phyloP scores from a whole-genome alignment of 306 rosid species.

The Alnus glutinosa region DNA sequence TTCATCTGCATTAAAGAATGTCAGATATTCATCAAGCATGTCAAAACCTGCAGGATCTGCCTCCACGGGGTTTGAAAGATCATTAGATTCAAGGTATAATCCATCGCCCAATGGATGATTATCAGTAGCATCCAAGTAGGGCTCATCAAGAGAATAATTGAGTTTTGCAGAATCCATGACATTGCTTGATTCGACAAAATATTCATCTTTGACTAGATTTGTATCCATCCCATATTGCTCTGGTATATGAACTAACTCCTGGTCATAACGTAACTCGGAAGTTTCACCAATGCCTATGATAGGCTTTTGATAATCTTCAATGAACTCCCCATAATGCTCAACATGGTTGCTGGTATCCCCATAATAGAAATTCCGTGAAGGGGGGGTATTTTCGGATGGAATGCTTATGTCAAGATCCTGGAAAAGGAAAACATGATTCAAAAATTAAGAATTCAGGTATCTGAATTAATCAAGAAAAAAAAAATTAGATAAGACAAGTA shows the following conservation, averaged over 20 bases:
- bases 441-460: not conserved
- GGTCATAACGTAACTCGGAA: slow-evolving; percentile 30
- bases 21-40: slow-evolving; percentile 66
- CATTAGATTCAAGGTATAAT: slow-evolving; percentile 67
- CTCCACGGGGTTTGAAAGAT: slow-evolving; percentile 46
- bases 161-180: slow-evolving; percentile 28
- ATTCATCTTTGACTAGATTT: slow-evolving; percentile 42
- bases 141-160: slow-evolving; percentile 26
- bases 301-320: slow-evolving; percentile 45
- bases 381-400: slow-evolving; percentile 32
- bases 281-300: slow-evolving; percentile 30
- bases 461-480: not conserved
- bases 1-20: slow-evolving; percentile 50
- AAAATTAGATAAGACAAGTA: not conserved
- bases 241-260: slow-evolving; percentile 28
- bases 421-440: slow-evolving; percentile 5
- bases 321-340: slow-evolving; percentile 37
- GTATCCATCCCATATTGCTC: slow-evolving; percentile 34
- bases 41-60: slow-evolving; percentile 42
- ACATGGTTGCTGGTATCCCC: slow-evolving; percentile 69
- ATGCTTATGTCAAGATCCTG: slow-evolving; percentile 43
- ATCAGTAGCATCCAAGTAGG: slow-evolving; percentile 35
- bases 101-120: slow-evolving; percentile 38
- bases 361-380: slow-evolving; percentile 36
- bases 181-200: slow-evolving; percentile 31